Percentiles rank a stretch among this genome's conserved stretches.
Conservation (phyloP, 2,329 filamentous ascomycete species). For the Trichoderma endophyticum region DNA sequence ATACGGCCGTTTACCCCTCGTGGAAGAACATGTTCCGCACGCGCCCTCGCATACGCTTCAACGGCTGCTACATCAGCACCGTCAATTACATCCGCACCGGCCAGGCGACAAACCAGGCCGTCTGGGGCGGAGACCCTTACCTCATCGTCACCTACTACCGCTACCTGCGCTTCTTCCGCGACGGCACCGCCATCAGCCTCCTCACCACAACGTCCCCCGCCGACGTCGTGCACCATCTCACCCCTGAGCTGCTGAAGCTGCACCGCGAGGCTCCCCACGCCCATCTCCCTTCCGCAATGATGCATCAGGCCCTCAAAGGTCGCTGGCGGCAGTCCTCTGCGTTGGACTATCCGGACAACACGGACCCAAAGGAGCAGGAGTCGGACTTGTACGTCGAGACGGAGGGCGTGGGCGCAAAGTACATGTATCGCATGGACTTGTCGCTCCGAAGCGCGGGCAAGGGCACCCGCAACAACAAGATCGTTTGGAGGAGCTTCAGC, state of each 20-base stretch:
- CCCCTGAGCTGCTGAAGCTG: conserved; percentile 61
- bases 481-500: conserved; percentile 86
- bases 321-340: conserved; percentile 49
- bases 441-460: conserved; percentile 62
- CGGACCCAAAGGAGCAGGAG: conserved; percentile 41
- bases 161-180: conserved; percentile 90
- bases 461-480: conserved; percentile 74
- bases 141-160: conserved; percentile 98
- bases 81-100: conserved; percentile 92
- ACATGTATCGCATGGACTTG: conserved; percentile 81
- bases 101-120: conserved; percentile 64
- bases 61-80: conserved; percentile 93
- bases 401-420: conserved; percentile 73
- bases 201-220: conserved; percentile 76
- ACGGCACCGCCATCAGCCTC: conserved; percentile 78
- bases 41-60: conserved; percentile 86
- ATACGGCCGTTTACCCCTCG: conserved; percentile 44
- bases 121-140: conserved; percentile 72
- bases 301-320: conserved; percentile 65
- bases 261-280: conserved; percentile 36
- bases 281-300: conserved; percentile 47
- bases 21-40: conserved; percentile 73
- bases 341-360: conserved; percentile 29
- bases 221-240: conserved; percentile 85
- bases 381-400: conserved; percentile 80